Base-by-base conservation (phyloP, 2,329 filamentous ascomycete genomes). In the Clarireedia hainanense region DNA sequence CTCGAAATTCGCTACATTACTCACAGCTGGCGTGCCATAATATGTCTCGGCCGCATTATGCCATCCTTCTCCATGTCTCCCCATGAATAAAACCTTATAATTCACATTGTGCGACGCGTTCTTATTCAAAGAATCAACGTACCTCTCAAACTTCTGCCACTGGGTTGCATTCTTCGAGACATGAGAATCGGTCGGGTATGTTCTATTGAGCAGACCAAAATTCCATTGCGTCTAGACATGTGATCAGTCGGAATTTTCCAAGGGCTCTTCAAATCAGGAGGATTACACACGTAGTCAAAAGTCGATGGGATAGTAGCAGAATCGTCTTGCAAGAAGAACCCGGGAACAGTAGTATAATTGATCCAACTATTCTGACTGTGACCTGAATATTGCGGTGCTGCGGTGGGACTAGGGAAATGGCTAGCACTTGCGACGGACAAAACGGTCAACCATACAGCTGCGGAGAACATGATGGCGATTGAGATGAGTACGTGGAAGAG, bases 81-180 rank as follows among this genome's bases (percentile, higher is more conserved):
- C 65, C 68, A 88, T 75, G 69, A 84, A 84, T 30, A 89, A 67
- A 9, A 90, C 74, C 64, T 86, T 85, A 73, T 87, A 89, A 30
- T 75, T 71, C 14, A 77, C 75, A 49, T 73, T 75, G 9, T 69
- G 67, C n/a, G 70, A 70, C 12, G 67, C 67, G 3, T 61, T 60
- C 4, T 75, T 63, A 70, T 85, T 85, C 39, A 88, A 67, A 24
- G 73, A 70, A 20, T 73, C 64, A 27, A 88, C 75, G 63, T 83
- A 83, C 58, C 77, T 68, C 43, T 74, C 72, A 57, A 88, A 85
- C n/a, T 80, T 77, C 68, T 84, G 73, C 85, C 85, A 89, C 67
- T 81, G 81, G 0, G 79, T 83, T 60, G 76, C 74, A 57, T 70
- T 60, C 47, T 69, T 64, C 47, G 74, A 69, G 52, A 73, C 69